These are phyloP conservation scores for Exophiala sideris DNA, from an alignment of 2,329 filamentous ascomycete genomes.

Conservation along the genomic window DNA sequence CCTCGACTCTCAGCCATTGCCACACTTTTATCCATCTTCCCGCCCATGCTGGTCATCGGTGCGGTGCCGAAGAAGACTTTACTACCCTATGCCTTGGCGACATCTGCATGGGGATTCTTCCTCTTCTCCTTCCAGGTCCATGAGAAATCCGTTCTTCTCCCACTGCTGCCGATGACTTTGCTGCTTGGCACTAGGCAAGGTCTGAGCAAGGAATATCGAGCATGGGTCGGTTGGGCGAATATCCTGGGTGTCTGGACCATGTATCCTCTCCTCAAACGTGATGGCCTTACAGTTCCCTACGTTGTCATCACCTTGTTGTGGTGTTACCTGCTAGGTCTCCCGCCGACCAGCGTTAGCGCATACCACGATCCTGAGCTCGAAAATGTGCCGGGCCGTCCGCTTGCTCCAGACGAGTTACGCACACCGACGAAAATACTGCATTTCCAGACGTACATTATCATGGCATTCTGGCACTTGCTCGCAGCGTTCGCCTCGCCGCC, in stretches of 20 bases:
- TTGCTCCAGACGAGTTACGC: constrained; percentile 22
- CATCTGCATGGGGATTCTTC: constrained; percentile 94
- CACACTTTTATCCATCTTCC: constrained; percentile 72
- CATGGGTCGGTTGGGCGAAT: constrained; percentile 97
- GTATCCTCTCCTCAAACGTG: constrained; percentile 83
- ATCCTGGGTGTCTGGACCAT: constrained; percentile 87
- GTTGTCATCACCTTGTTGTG: constrained; percentile 79
- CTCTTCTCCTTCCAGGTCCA: constrained; percentile 97
- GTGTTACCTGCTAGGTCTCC: constrained; percentile 85
- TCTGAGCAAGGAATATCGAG: constrained; percentile 68
- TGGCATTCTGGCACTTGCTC: constrained; percentile 76
- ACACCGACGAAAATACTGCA: constrained; percentile 65
- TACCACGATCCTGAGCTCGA: constrained; percentile 26
- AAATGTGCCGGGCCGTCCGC: constrained; percentile 25
- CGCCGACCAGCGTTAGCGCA: constrained; percentile 54
- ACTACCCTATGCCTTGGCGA: constrained; percentile 74
- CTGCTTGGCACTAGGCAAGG: constrained; percentile 76
- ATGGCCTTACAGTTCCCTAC: constrained; percentile 81
- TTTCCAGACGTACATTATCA: constrained; percentile 68
- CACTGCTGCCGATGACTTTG: constrained; percentile 88
- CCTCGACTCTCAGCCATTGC: constrained; percentile 71
- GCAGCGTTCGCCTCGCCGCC: constrained; percentile 70
- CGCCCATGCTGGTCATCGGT: constrained; percentile 77
- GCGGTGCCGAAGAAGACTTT: constrained; percentile 72
- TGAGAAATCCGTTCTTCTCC: constrained; percentile 93